Base-by-base conservation (phyloP, 768 basidiomycete genomes). In the Lactarius vividus region DNA sequence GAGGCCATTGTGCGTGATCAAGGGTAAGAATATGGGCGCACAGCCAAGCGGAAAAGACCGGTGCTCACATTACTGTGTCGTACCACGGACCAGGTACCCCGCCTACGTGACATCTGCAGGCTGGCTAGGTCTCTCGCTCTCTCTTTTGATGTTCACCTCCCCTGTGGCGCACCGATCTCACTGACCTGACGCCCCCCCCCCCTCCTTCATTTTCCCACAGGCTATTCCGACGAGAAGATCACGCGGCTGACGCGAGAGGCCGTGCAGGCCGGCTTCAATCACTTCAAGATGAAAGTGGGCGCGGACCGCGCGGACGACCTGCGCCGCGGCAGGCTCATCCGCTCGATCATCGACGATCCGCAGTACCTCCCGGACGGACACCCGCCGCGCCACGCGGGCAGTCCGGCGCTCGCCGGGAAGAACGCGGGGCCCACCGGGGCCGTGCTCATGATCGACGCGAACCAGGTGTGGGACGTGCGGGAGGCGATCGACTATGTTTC, bases 241-340 rank as follows among this genome's bases (percentile, higher is more conserved):
- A 84, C 86, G 1, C 83, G 87, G 9, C 83, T 98, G 59, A 97
- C 94, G 10, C 87, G 87, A 72, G 92, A 95, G 73, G 92, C 94
- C 37, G 81, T 98, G 59, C 77, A 83, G 28, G 85, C 84, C 53
- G 96, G 96, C 26, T 98, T 98, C 85, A 96, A 93, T 79, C 95
- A 97, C 79, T 98, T 98, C 85, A 98, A 98, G 79, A 95, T 98
- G 88, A 98, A 98, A 80, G 96, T 98, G 70, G 96, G 96, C 61
- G 88, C 90, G 29, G 83, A 91, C 77, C 81, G 85, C 63, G 84
- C 86, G 44, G 86, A 88, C 74, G 96, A 97, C 77, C 80, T 95
- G 59, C 88, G 94, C 58, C 88, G 96, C 61, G 93, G 94, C 26
- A 84, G 83, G 72, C 82, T 98, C 72, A 96, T 98, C 71, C 88